These are phyloP conservation scores for Dactylellina parvicollis DNA, from an alignment of 2,329 filamentous ascomycete species.

Conservation along the genomic window DNA sequence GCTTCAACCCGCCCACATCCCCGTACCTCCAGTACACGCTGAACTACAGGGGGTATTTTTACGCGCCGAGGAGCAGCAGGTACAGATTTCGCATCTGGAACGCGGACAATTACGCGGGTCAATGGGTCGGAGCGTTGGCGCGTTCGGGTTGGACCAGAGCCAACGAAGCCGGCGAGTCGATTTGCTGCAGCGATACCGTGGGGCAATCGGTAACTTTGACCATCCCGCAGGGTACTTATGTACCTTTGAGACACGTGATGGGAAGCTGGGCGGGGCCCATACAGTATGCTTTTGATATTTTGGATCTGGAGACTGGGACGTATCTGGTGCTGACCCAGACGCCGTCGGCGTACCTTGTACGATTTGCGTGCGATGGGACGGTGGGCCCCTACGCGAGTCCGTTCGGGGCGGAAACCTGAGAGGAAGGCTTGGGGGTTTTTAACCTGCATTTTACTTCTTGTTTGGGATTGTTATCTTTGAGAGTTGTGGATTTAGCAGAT, in stretches of 20 bases:
- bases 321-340: not conserved
- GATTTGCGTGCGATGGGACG: constrained; percentile 3
- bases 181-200: not conserved
- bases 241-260: constrained; percentile 5
- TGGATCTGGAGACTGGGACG: not conserved
- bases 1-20: not conserved
- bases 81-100: not conserved
- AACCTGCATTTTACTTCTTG: no score
- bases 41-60: constrained; percentile 25
- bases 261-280: not conserved
- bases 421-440: no score
- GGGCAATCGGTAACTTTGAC: not conserved
- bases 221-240: not conserved
- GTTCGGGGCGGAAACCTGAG: constrained; percentile 8
- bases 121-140: not conserved
- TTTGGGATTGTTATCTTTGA: no score
- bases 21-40: constrained; percentile 3
- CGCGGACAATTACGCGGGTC: not conserved
- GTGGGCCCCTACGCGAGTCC: not conserved
- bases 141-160: not conserved
- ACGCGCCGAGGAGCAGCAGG: not conserved
- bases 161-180: not conserved
- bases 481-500: no score
- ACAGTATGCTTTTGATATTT: not conserved
- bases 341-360: constrained; percentile 2